Evolutionary conservation across 305 asterid species (phyloP).

Genomic region (Caryopteris hybrid): DNA sequence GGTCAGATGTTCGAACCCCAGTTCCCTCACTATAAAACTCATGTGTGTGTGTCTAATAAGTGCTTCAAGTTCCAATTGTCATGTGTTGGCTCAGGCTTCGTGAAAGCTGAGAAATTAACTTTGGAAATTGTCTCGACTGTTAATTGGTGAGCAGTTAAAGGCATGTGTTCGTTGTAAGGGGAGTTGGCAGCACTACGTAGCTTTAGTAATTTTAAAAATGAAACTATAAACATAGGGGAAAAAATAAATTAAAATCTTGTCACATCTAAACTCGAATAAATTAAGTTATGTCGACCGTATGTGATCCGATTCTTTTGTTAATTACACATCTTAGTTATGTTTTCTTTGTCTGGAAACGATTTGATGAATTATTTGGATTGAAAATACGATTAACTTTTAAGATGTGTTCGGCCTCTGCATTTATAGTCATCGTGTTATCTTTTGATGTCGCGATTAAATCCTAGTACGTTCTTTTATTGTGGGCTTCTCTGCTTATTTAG

Average conservation of each 20-base stretch:
- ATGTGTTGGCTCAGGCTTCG: constrained; percentile 37
- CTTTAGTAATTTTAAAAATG: too few relatives aligned
- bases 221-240: too few relatives aligned
- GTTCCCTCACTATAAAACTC: too few relatives aligned
- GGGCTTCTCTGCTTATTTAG: neutral
- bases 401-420: constrained; percentile 17
- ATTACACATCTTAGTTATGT: neutral
- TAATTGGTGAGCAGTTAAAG: constrained; percentile 34
- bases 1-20: too few relatives aligned
- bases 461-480: constrained; percentile 2
- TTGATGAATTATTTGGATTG: constrained; percentile 10
- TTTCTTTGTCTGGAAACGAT: neutral
- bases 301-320: too few relatives aligned
- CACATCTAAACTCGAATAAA: too few relatives aligned
- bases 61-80: constrained; percentile 56
- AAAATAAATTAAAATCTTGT: too few relatives aligned
- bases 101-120: constrained; percentile 33
- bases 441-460: constrained; percentile 17
- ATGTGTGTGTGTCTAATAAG: neutral
- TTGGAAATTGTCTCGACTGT: constrained; percentile 38
- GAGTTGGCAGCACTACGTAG: too few relatives aligned
- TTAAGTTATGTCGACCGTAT: neutral
- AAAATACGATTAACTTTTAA: constrained; percentile 51
- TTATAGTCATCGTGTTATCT: constrained; percentile 28
- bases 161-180: constrained; percentile 12